Evolutionary conservation across 768 basidiomycete genomes (phyloP), one percentile per base, ranked within the genome.

Genomic region (Mycena maculata): DNA sequence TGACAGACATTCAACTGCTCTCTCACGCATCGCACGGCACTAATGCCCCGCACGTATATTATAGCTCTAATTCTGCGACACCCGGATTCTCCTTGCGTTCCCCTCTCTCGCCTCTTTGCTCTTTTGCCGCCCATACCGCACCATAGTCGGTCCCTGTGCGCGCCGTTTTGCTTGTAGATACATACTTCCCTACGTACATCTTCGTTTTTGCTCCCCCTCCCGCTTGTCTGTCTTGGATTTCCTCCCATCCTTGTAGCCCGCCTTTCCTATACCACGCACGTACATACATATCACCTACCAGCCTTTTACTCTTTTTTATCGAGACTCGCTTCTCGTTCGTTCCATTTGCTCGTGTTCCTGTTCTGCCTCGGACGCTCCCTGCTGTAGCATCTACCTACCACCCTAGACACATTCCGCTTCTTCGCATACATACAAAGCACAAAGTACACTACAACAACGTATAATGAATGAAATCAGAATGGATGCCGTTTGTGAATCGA

Each of bases 1-100:
- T 60, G 60, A 66, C 50, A 57, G 68, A 70, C 69, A 61, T 67
- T 67, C 65, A 56, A 60, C 60, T 61, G 60, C 12, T 67, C 65
- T 66, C 56, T 70, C 71, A 68, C 63, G 57, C 54, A 57, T 36
- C 12, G 25, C 65, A 62, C 45, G 60, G 60, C 63, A 71, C 58
- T 62, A 69, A 64, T 58, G 70, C 38, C 70, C 66, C 73, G 71
- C 76, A 76, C 79, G 77, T 78, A 76, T 75, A 71, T 71, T 63
- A 74, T 79, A 73, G 70, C 59, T 64, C 53, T 27, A 61, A 63
- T 67, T 63, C 62, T 60, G 47, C 63, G 63, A 25, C 49, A 50
- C 54, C 58, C 12, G 30, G 41, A 25, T 57, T 47, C 36, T n/a
- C 31, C 22, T 45, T 71, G 68, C 71, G 65, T 77, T 69, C 74